Conservation (phyloP, 2,329 filamentous ascomycete species). For the Alternaria incomplexa region DNA sequence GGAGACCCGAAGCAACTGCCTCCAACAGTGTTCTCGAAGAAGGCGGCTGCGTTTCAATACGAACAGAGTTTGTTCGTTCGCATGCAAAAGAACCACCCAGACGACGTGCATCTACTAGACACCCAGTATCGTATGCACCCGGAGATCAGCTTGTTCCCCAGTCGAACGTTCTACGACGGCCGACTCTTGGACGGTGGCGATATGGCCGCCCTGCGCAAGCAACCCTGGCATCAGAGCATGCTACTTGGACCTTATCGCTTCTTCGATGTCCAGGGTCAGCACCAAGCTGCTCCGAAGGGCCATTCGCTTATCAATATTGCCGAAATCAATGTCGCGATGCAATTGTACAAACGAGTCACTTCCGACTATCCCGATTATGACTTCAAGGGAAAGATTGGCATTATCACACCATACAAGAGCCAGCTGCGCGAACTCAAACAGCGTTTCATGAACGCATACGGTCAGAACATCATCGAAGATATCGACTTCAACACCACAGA, state of each 20-base stretch:
- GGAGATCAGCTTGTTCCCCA: conserved; percentile 91
- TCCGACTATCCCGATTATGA: conserved; percentile 72
- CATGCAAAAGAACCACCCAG: conserved; percentile 91
- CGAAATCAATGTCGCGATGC: conserved; percentile 85
- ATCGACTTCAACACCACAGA: conserved; percentile 99
- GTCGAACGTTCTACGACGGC: conserved; percentile 89
- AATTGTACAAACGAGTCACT: conserved; percentile 80
- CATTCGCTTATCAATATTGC: conserved; percentile 89
- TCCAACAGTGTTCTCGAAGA: conserved; percentile 92
- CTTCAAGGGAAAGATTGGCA: conserved; percentile 84
- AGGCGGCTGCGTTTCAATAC: conserved; percentile 90
- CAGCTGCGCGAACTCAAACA: conserved; percentile 81
- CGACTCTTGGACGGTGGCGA: conserved; percentile 81
- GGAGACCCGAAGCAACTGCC: conserved; percentile 97
- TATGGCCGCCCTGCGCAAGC: conserved; percentile 77
- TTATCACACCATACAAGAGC: conserved; percentile 98
- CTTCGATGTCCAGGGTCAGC: conserved; percentile 92
- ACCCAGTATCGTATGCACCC: conserved; percentile 99
- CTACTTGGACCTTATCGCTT: conserved; percentile 93
- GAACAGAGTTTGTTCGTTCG: conserved; percentile 98
- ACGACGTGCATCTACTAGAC: conserved; percentile 91
- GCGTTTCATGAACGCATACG: conserved; percentile 75
- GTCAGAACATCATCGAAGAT: conserved; percentile 73
- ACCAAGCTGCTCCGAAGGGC: conserved; percentile 79
- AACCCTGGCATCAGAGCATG: conserved; percentile 83